Percentiles rank a stretch among this genome's conserved stretches.
These are phyloP conservation scores for Cercospora brassicicola DNA, from an alignment of 2,329 filamentous ascomycete species.

Conservation along the genomic window DNA sequence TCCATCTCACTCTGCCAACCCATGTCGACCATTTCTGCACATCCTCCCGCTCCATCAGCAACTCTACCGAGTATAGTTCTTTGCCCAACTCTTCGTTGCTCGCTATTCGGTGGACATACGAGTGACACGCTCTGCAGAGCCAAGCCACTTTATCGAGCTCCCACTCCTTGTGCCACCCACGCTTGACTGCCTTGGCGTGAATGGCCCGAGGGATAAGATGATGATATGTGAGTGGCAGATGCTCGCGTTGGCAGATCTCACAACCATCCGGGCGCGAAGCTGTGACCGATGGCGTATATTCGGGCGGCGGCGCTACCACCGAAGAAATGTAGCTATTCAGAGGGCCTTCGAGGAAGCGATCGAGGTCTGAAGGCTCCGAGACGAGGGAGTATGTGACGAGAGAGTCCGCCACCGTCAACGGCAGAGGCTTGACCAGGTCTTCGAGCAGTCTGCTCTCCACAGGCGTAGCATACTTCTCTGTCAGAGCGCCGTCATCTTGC, in stretches of 20 bases:
- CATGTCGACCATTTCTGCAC: slow-evolving; percentile 70
- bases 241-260: slow-evolving; percentile 73
- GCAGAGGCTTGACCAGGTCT: slow-evolving; percentile 55
- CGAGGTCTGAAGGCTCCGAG: slow-evolving; percentile 46
- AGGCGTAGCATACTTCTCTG: slow-evolving; percentile 49
- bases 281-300: slow-evolving; percentile 50
- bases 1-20: slow-evolving; percentile 75
- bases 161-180: slow-evolving; percentile 76
- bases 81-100: slow-evolving; percentile 75
- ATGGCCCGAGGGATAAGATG: slow-evolving; percentile 79
- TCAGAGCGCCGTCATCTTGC: slow-evolving; percentile 52
- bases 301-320: slow-evolving; percentile 62
- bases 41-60: slow-evolving; percentile 68
- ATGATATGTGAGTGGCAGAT: slow-evolving; percentile 78
- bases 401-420: slow-evolving; percentile 64
- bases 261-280: slow-evolving; percentile 60
- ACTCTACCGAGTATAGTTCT: slow-evolving; percentile 71
- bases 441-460: slow-evolving; percentile 43
- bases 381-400: slow-evolving; percentile 67
- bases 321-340: slow-evolving; percentile 63
- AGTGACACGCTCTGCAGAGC: slow-evolving; percentile 82
- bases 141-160: slow-evolving; percentile 78
- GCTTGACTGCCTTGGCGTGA: slow-evolving; percentile 72
- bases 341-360: slow-evolving; percentile 62
- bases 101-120: slow-evolving; percentile 74